Conservation (phyloP, 306 rosid species). For the Prunus fruticosa region DNA sequence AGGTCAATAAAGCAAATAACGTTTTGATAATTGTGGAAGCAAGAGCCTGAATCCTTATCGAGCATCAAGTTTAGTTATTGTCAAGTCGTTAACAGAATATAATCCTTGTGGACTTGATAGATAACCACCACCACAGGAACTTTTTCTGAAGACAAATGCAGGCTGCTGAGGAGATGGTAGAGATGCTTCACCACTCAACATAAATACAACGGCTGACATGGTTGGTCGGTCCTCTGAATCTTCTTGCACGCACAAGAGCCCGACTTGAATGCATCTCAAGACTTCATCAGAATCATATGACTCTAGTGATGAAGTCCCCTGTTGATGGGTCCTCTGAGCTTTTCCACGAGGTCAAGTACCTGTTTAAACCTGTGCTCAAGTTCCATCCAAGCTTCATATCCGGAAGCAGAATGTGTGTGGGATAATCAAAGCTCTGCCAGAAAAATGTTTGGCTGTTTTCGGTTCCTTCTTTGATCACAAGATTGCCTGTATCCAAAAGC, state of each 20-base stretch:
- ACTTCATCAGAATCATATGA: slow-evolving; percentile 29
- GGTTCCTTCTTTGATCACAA: slow-evolving; percentile 42
- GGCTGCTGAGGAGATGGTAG: slow-evolving; percentile 19
- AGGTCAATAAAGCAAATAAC: no score
- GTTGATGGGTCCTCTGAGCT: slow-evolving; percentile 44
- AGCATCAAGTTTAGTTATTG: slow-evolving; percentile 7
- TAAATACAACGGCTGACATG: slow-evolving; percentile 53
- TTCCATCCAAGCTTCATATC: slow-evolving; percentile 76
- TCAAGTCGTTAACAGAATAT: background rate
- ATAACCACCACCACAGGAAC: background rate
- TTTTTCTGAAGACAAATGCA: slow-evolving; percentile 2
- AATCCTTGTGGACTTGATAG: background rate
- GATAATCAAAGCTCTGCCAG: slow-evolving; percentile 81
- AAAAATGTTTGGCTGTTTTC: slow-evolving; percentile 19
- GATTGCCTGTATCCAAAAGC: slow-evolving; percentile 58
- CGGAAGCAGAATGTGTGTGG: slow-evolving; percentile 61
- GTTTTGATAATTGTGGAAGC: background rate
- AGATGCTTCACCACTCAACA: slow-evolving; percentile 41
- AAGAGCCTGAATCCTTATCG: background rate
- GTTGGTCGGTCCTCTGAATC: slow-evolving; percentile 51
- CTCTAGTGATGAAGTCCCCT: slow-evolving; percentile 36
- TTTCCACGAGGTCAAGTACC: slow-evolving; percentile 60
- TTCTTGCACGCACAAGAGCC: slow-evolving; percentile 65
- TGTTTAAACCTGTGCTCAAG: slow-evolving; percentile 27
- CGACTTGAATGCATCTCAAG: slow-evolving; percentile 65